Conservation (phyloP, 306 rosid species). For the Ceratonia siliqua region DNA sequence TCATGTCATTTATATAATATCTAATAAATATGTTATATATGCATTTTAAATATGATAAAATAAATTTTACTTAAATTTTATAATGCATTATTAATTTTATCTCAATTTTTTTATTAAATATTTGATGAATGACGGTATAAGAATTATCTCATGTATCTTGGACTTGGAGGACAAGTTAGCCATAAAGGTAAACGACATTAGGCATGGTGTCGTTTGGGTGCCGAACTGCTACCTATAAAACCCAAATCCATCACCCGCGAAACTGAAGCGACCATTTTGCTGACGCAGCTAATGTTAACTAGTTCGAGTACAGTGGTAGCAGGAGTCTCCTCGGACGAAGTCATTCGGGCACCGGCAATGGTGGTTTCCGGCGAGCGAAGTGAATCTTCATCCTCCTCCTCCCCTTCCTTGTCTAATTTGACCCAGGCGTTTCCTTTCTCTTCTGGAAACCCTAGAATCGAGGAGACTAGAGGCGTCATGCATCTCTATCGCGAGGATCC, state of each 20-base stretch:
- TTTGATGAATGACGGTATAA: no score
- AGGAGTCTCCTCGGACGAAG: constrained; percentile 49
- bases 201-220: not conserved
- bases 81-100: no score
- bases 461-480: constrained; percentile 89
- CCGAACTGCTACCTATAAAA: not conserved
- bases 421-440: constrained; percentile 80
- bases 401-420: constrained; percentile 50
- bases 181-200: not conserved
- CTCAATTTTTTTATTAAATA: no score
- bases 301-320: constrained; percentile 47
- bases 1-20: no score
- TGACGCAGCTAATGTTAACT: constrained; percentile 30
- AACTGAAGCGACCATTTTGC: not conserved
- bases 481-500: constrained; percentile 69
- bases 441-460: constrained; percentile 98
- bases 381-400: constrained; percentile 47
- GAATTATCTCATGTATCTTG: no score
- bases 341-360: constrained; percentile 29
- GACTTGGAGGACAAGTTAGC: not conserved
- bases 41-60: no score
- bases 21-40: no score
- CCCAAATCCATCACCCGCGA: constrained; percentile 21
- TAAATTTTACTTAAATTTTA: no score
- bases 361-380: constrained; percentile 37